phyloP scores from a whole-genome alignment of 208 protist species.

The Wallacemonas sp. region DNA sequence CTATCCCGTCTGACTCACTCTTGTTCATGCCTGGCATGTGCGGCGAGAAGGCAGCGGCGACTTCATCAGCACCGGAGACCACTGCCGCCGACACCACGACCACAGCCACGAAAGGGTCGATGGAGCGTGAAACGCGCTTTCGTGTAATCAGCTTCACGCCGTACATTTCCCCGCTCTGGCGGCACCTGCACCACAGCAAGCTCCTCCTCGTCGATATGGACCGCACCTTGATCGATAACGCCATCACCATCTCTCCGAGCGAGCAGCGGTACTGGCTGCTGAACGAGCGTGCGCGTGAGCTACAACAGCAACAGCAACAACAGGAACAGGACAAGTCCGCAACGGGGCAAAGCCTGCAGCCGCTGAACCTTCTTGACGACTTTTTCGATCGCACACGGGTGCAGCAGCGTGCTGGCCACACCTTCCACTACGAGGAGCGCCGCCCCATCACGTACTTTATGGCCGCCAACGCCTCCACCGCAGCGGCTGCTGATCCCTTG shows the following conservation, averaged over 20 bases:
- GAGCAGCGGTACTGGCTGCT: conserved; percentile 14
- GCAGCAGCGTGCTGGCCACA: conserved; percentile 19
- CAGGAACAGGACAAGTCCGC: neutral
- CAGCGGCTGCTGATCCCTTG: neutral
- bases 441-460: conserved; percentile 35
- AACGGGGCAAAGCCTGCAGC: neutral
- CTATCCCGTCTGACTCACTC: neutral
- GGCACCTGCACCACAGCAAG: conserved; percentile 61
- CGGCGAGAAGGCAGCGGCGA: too few species aligned
- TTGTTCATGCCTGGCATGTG: neutral
- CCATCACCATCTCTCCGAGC: conserved; percentile 33
- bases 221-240: conserved; percentile 85
- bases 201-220: conserved; percentile 81
- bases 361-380: conserved; percentile 15
- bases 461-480: neutral
- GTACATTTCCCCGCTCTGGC: conserved; percentile 62
- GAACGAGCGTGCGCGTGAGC: neutral
- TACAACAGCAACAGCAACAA: neutral
- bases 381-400: conserved; percentile 25
- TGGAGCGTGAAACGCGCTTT: conserved; percentile 5
- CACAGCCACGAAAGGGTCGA: neutral
- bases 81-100: neutral
- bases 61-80: too few species aligned
- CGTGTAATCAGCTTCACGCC: conserved; percentile 51
- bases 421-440: conserved; percentile 45